phyloP scores from a whole-genome alignment of 2,329 filamentous ascomycete genomes.

The Aspergillus sp. region DNA sequence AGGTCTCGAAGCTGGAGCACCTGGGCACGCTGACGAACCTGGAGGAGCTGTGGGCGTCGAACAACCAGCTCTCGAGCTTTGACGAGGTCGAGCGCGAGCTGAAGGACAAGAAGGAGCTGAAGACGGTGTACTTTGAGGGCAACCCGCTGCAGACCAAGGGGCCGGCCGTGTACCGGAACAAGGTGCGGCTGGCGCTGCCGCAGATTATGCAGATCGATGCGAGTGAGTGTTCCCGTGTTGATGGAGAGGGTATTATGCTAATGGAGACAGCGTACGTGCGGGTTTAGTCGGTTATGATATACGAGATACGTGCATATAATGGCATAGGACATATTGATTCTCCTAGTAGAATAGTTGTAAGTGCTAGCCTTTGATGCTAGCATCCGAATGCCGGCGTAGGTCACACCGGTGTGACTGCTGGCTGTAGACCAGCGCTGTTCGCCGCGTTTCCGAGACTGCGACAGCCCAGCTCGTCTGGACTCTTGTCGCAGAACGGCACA shows the following conservation, averaged over 20 bases:
- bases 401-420: no score
- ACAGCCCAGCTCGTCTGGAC: neutral
- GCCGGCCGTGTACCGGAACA: constrained; percentile 90
- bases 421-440: neutral
- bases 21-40: constrained; percentile 66
- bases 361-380: neutral
- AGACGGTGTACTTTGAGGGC: constrained; percentile 94
- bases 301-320: neutral
- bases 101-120: constrained; percentile 72
- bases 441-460: no score
- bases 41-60: constrained; percentile 92
- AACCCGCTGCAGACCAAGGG: constrained; percentile 79
- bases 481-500: no score
- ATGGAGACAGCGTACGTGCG: constrained; percentile 29
- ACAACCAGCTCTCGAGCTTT: constrained; percentile 78
- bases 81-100: constrained; percentile 74
- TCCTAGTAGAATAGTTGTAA: neutral
- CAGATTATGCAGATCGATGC: constrained; percentile 94
- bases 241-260: constrained; percentile 6
- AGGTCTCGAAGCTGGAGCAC: constrained; percentile 70
- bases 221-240: constrained; percentile 53
- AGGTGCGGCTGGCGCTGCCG: constrained; percentile 81
- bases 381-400: no score
- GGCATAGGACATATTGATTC: neutral
- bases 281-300: constrained; percentile 8